Evolutionary conservation across 257 asterid genomes (phyloP), one percentile per base, ranked within the genome.

Genomic region (Solanum tacnaense): DNA sequence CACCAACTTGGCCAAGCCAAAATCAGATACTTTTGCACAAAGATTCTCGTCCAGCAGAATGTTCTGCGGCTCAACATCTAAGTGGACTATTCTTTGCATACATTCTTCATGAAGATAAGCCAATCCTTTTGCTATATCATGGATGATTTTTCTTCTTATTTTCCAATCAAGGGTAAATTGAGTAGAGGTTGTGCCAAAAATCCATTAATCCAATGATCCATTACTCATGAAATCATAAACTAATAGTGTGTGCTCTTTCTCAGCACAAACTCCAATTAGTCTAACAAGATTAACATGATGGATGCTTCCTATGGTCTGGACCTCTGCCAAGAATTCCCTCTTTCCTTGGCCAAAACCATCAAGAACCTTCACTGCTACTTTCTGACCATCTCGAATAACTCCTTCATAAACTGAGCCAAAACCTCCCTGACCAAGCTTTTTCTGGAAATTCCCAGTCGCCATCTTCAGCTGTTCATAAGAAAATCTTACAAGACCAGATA

Each of bases 21-120:
- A 90, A 39, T 88, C 92, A n/a, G 92, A 86, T 13, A 90, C 36
- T 23, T 90, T 90, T 32, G 92, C 92, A 56, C 89, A 83, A 83
- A 86, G 76, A 10, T 84, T 71, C 5, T 88, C 89, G 16, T 90
- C 92, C 16, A 89, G 78, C 58, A 89, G 91, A 73, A 89, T 89
- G 86, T 89, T 89, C 62, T 89, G 91, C 4, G 89, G 89, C 71
- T 89, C 88, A 41, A 90, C 60, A 41, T 90, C 90, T 3, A 90
- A 81, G 86, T 88, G 90, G 29, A 90, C 32, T 31, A 90, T 86
- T 13, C 76, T 88, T 39, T 81, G 88, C 74, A 65, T 85, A 23
- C 92, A 90, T 74, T 88, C 91, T 88, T 88, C 90, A 60, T 90
- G 90, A 60, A 88, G 83, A 58, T 88, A 90, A 41, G 91, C 21